These are phyloP conservation scores for Tephrocybe rancida DNA, from an alignment of 768 basidiomycete species.

Conservation along the genomic window DNA sequence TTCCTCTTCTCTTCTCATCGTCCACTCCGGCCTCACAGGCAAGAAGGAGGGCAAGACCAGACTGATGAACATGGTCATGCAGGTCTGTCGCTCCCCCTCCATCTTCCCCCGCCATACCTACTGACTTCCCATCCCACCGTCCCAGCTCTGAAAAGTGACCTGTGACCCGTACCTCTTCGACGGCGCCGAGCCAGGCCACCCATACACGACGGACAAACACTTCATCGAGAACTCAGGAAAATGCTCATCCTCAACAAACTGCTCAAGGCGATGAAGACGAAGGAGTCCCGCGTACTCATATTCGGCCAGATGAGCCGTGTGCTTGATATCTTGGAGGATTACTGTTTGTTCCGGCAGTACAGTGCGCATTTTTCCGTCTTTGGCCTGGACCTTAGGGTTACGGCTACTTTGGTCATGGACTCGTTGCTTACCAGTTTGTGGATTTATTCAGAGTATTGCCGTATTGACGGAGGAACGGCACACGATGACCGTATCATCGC, in stretches of 20 bases:
- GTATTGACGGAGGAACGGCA: slow-evolving; percentile 94
- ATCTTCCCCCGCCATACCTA: neutral
- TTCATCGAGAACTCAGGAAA: slow-evolving; percentile 94
- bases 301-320: slow-evolving; percentile 99
- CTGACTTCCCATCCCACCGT: slow-evolving; percentile 23
- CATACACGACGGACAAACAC: slow-evolving; percentile 98
- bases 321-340: slow-evolving; percentile 96
- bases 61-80: slow-evolving; percentile 99
- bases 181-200: slow-evolving; percentile 97
- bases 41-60: slow-evolving; percentile 99
- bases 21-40: slow-evolving; percentile 71
- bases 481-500: slow-evolving; percentile 95
- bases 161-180: slow-evolving; percentile 94
- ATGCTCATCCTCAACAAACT: slow-evolving; percentile 98
- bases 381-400: slow-evolving; percentile 53
- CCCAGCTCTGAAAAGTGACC: slow-evolving; percentile 78
- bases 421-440: too few species aligned
- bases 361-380: slow-evolving; percentile 76
- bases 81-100: slow-evolving; percentile 49
- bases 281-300: slow-evolving; percentile 94
- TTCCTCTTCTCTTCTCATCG: neutral
- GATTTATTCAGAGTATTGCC: slow-evolving; percentile 96
- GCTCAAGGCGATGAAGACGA: slow-evolving; percentile 81
- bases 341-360: slow-evolving; percentile 88
- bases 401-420: too few species aligned